Percentiles rank a stretch among this genome's conserved stretches.
Conservation (phyloP, 2,329 filamentous ascomycete genomes). For the Aspergillus fischeri region DNA sequence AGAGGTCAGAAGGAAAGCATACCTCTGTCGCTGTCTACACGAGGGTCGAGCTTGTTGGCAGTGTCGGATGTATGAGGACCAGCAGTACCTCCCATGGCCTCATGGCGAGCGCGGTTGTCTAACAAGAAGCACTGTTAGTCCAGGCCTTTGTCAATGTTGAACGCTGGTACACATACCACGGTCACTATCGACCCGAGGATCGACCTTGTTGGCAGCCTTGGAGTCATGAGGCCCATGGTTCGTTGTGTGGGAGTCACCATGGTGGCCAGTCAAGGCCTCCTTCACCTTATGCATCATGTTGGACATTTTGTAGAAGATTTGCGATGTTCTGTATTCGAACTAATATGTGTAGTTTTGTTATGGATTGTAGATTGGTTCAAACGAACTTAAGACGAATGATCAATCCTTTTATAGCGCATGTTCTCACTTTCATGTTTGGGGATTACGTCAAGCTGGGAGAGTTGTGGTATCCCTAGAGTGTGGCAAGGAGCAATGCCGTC, state of each 20-base stretch:
- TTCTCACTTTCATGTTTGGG: neutral
- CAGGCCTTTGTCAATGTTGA: neutral
- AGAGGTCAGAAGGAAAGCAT: too few species aligned
- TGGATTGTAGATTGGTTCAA: neutral
- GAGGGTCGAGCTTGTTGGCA: neutral
- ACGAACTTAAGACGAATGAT: neutral
- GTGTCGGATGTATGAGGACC: neutral
- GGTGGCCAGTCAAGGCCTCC: constrained; percentile 34
- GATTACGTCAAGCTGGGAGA: neutral
- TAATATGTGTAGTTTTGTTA: neutral
- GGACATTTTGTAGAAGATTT: constrained; percentile 35
- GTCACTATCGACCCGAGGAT: constrained; percentile 17
- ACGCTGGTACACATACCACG: constrained; percentile 5
- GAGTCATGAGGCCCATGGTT: constrained; percentile 15
- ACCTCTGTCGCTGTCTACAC: neutral
- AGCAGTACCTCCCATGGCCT: neutral
- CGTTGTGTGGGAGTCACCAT: constrained; percentile 13
- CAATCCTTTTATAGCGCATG: neutral
- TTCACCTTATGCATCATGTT: constrained; percentile 44
- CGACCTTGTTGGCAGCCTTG: constrained; percentile 16
- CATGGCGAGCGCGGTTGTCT: constrained; percentile 8
- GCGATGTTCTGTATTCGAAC: neutral
- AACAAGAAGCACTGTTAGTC: neutral
- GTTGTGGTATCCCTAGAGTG: neutral
- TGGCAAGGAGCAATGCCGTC: neutral